phyloP scores from a whole-genome alignment of 176 grass and related monocot species.

The Triticum monococcum region DNA sequence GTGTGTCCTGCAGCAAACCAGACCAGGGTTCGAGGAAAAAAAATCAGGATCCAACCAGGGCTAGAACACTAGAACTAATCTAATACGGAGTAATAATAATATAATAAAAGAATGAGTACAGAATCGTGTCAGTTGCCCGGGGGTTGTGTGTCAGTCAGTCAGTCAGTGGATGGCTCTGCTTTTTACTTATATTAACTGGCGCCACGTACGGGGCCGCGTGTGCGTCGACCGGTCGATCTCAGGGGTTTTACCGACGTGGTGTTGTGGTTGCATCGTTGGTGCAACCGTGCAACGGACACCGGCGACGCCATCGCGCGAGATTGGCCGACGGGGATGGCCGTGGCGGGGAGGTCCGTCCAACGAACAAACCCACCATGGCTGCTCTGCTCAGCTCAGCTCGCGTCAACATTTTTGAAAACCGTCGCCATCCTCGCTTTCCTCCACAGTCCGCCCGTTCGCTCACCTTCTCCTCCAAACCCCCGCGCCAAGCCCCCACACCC shows the following conservation, averaged over 20 bases:
- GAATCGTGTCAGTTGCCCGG: not conserved
- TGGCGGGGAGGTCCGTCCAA: constrained; percentile 22
- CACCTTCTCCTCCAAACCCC: constrained; percentile 42
- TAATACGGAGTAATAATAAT: too few species aligned
- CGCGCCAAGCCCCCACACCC: constrained; percentile 1
- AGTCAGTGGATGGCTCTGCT: too few species aligned
- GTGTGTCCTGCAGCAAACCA: not conserved
- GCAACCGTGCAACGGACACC: constrained; percentile 16
- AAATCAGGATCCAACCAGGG: not conserved
- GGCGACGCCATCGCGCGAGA: constrained; percentile 27
- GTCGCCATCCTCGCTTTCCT: constrained; percentile 46
- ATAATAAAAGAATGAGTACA: too few species aligned
- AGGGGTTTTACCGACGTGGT: not conserved
- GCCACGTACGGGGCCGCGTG: not conserved
- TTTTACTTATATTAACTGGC: not conserved
- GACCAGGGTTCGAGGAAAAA: not conserved
- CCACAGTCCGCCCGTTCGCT: constrained; percentile 36
- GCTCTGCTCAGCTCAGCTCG: not conserved
- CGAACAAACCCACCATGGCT: not conserved
- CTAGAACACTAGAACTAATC: too few species aligned
- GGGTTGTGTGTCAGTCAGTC: not conserved
- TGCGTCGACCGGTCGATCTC: not conserved
- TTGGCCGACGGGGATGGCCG: constrained; percentile 28
- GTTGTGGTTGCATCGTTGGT: constrained; percentile 6
- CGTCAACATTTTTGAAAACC: constrained; percentile 51